Evolutionary conservation across 495 filamentous ascomycete genomes (phyloP).

Genomic region (Terfezia claveryi): DNA sequence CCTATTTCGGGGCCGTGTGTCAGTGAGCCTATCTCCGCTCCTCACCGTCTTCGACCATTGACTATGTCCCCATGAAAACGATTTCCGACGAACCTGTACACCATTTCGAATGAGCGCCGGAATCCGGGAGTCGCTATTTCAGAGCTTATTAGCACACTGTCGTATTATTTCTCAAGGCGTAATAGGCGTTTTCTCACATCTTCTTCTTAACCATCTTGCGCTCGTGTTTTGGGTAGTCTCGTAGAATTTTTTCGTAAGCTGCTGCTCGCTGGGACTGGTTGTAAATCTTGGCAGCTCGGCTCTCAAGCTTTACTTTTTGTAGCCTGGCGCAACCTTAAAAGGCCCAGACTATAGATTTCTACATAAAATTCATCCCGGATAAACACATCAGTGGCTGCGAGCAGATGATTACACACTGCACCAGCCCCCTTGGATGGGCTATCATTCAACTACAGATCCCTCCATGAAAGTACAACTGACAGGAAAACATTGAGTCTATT

Average conservation of each 20-base stretch:
- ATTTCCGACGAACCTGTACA: constrained; percentile 28
- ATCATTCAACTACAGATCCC: too few species aligned
- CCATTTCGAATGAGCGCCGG: constrained; percentile 91
- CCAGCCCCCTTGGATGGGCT: too few species aligned
- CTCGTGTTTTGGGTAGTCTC: background rate
- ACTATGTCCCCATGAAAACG: background rate
- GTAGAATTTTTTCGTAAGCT: background rate
- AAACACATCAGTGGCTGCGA: too few species aligned
- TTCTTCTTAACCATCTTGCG: constrained; percentile 33
- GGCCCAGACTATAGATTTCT: too few species aligned
- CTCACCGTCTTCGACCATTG: background rate
- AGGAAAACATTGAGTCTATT: too few species aligned
- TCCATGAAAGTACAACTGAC: too few species aligned
- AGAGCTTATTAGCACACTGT: background rate
- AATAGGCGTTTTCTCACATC: constrained; percentile 26
- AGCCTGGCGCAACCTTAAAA: too few species aligned
- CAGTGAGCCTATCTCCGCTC: too few species aligned
- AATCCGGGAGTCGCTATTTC: constrained; percentile 66
- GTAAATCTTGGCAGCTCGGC: background rate
- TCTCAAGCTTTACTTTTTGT: too few species aligned
- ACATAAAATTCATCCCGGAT: too few species aligned
- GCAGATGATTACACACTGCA: too few species aligned
- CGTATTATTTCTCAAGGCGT: constrained; percentile 5
- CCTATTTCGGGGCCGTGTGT: constrained; percentile 19
- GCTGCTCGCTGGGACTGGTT: background rate